Base-by-base conservation (phyloP, 2,329 filamentous ascomycete genomes). In the Neonectria neomacrospora region DNA sequence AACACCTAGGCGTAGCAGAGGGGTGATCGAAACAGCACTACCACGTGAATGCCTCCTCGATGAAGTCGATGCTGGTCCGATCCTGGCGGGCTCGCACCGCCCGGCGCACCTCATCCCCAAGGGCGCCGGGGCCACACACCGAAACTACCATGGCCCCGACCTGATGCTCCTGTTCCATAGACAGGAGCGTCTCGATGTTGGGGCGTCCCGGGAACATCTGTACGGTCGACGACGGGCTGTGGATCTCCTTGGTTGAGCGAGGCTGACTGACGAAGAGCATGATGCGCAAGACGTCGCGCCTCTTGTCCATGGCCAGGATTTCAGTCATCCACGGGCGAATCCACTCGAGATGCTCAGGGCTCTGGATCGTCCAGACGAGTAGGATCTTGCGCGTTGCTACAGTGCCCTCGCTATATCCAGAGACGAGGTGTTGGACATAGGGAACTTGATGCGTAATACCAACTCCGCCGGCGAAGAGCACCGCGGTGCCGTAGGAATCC, bases 191-290 rank as follows among this genome's bases (percentile, higher is more conserved):
- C 67, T 90, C 86, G 55, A 93, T 88, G 75, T 93, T 92, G 18
- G 91, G 91, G 70, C 91, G 84, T 16, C 91, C 91, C 5, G 91
- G 91, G 83, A 93, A 93, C 91, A 94, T 94, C 76, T 94, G 91
- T 12, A 95, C 91, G 18, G 90, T 93, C 1, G 89, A 86, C 37
- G 88, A 91, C 2, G 91, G 91, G 70, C 88, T 91, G 81, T 93
- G 90, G 57, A 94, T 93, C 78, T 94, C 91, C 82, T 93, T 93
- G 48, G 89, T 93, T 51, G 88, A 91, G 42, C 90, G 84, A 6
- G 90, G 91, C 61, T 91, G 83, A 68, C 89, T 92, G 70, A 94
- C 90, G 76, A 94, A 94, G 57, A 94, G 86, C 80, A 93, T 87
- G 76, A 94, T 91, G 68, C 90, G 88, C 57, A 94, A 83, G 55